Conservation (phyloP, 2,329 filamentous ascomycete species). For the Lithohypha guttulata region DNA sequence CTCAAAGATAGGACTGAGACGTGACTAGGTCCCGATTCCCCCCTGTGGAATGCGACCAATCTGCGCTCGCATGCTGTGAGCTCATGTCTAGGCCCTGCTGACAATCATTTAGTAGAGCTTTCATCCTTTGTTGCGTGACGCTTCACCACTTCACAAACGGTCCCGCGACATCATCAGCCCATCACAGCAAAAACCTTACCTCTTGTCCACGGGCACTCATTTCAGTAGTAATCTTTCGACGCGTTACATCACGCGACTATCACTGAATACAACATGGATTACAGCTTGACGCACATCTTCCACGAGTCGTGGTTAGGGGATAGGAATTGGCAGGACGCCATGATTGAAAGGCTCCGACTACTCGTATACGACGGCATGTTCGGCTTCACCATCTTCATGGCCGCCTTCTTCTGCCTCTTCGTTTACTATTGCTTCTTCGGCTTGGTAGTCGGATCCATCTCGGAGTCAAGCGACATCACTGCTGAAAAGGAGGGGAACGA, state of each 20-base stretch:
- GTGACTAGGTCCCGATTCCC: no score
- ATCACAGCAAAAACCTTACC: no score
- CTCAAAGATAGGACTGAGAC: no score
- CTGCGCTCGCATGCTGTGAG: no score
- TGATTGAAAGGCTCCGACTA: neutral
- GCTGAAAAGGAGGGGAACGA: neutral
- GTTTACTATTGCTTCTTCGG: conserved; percentile 7
- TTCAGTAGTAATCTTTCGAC: no score
- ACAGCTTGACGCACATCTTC: neutral
- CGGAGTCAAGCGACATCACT: neutral
- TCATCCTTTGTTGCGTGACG: no score
- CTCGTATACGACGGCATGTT: conserved; percentile 1
- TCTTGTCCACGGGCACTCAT: no score
- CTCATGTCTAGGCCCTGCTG: no score
- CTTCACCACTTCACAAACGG: no score
- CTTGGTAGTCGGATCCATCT: conserved; percentile 4
- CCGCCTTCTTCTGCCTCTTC: conserved; percentile 8
- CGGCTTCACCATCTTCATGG: conserved; percentile 3
- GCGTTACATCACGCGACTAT: neutral
- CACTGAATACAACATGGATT: conserved; percentile 6
- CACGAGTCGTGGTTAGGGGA: neutral
- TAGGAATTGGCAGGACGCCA: neutral
- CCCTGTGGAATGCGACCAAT: no score
- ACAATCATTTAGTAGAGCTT: no score
- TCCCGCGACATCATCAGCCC: no score